Percentiles rank a stretch among this genome's conserved stretches.
Conservation (phyloP, 1,284 basidiomycete species). For the Spongiforma sp. region DNA sequence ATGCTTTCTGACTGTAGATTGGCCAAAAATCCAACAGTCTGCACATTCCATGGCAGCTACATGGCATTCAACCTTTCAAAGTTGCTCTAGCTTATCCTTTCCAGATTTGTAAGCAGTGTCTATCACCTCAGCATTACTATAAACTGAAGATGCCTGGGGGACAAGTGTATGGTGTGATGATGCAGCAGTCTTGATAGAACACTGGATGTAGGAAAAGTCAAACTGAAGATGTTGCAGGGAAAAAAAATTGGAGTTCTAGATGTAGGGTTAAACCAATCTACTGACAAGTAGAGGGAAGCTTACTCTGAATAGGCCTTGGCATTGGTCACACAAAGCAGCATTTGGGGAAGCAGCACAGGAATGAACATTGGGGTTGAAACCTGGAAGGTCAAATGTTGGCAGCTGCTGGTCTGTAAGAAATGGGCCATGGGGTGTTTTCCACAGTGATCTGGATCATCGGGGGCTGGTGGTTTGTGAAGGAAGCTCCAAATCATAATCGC, state of each 20-base stretch:
- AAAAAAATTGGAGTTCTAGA: too few relatives aligned
- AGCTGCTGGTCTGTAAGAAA: neutral
- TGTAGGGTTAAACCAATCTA: too few relatives aligned
- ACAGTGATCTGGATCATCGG: neutral
- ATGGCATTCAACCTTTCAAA: neutral
- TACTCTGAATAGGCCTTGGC: too few relatives aligned
- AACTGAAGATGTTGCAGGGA: too few relatives aligned
- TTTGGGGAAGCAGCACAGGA: neutral
- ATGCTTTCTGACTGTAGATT: neutral
- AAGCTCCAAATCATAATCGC: constrained; percentile 2
- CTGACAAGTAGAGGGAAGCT: too few relatives aligned
- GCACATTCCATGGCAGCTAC: neutral
- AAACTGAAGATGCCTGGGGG: too few relatives aligned
- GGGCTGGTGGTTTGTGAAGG: neutral
- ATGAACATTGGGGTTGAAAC: neutral
- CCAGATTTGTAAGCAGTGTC: neutral
- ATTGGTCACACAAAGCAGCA: neutral
- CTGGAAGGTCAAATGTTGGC: neutral
- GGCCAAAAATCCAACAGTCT: constrained; percentile 5
- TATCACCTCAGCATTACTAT: too few relatives aligned
- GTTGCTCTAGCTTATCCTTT: neutral
- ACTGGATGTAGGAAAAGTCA: too few relatives aligned
- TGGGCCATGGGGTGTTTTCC: neutral
- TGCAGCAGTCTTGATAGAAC: too few relatives aligned
- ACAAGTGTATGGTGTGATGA: too few relatives aligned